Evolutionary conservation across 1,139 yeast species (phyloP).

Genomic region (Suhomyces bokatorum): DNA sequence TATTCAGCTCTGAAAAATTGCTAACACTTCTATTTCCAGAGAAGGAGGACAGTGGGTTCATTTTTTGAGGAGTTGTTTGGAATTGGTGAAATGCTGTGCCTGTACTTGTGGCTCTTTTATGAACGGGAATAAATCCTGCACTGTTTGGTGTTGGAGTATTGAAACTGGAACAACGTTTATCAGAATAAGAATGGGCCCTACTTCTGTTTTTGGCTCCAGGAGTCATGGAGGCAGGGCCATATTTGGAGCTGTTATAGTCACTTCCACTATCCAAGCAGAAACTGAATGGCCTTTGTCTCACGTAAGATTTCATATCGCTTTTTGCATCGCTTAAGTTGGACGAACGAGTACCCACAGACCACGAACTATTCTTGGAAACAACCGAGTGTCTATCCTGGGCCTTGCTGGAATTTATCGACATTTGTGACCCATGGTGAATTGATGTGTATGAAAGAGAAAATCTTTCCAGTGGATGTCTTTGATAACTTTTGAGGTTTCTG

Average conservation of each 20-base stretch:
- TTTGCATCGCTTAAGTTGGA: conserved; percentile 14
- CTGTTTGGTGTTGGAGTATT: not conserved
- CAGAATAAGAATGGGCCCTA: conserved; percentile 2
- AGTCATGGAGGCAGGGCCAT: conserved; percentile 18
- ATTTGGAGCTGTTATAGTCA: conserved; percentile 37
- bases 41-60: not conserved
- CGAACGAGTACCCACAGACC: conserved; percentile 4
- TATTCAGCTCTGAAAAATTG: not conserved
- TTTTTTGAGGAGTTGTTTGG: not conserved
- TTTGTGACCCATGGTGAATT: not conserved
- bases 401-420: not conserved
- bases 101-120: not conserved
- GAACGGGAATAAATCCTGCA: not conserved
- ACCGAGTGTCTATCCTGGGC: conserved; percentile 8
- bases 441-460: not conserved
- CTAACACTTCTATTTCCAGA: conserved; percentile 3
- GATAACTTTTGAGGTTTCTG: conserved; percentile 15
- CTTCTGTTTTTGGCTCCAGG: not conserved
- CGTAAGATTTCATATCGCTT: conserved; percentile 22
- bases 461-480: conserved; percentile 8
- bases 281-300: conserved; percentile 34
- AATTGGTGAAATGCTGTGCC: not conserved
- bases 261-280: conserved; percentile 35
- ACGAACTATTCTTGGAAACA: conserved; percentile 8
- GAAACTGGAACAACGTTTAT: conserved; percentile 3